These are phyloP conservation scores for Perkinsela sp. DNA, from an alignment of 208 protist species.

Conservation along the genomic window DNA sequence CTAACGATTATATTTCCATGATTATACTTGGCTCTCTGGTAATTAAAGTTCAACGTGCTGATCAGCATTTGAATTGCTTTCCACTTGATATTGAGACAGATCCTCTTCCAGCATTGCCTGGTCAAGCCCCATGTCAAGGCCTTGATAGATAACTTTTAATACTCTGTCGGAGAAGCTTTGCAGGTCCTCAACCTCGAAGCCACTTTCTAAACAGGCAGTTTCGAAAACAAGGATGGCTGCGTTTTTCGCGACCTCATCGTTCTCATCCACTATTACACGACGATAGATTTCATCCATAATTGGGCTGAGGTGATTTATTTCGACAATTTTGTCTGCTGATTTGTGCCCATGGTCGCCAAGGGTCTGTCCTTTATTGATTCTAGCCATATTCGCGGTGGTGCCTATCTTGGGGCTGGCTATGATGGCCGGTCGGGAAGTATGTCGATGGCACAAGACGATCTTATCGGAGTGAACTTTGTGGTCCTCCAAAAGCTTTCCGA, in stretches of 20 bases:
- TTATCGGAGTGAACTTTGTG: conserved; percentile 26
- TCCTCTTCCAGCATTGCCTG: conserved; percentile 30
- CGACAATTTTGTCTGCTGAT: conserved; percentile 43
- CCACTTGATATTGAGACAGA: conserved; percentile 27
- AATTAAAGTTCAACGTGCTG: too few species aligned
- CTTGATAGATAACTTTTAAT: conserved; percentile 42
- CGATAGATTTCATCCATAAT: conserved; percentile 72
- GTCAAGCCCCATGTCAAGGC: conserved; percentile 34
- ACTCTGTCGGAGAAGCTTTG: conserved; percentile 42
- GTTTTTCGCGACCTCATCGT: conserved; percentile 55
- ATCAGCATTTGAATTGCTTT: too few species aligned
- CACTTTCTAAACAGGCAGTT: conserved; percentile 65
- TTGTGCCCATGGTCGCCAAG: conserved; percentile 11
- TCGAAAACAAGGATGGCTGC: conserved; percentile 78
- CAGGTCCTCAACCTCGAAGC: conserved; percentile 63
- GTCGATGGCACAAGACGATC: conserved; percentile 67
- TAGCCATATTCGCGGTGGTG: conserved; percentile 80
- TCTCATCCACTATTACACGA: conserved; percentile 32
- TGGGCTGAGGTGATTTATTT: conserved; percentile 90
- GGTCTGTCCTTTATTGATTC: conserved; percentile 82
- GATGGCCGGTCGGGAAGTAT: conserved; percentile 68
- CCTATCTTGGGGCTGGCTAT: conserved; percentile 72
- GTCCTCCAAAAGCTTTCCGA: conserved; percentile 37
- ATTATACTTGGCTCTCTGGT: too few species aligned
- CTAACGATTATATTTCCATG: too few species aligned